Percentiles rank a stretch among this genome's conserved stretches.
These are phyloP conservation scores for Chytridiales sp. DNA, from an alignment of 371 early-diverging fungal genomes.

Conservation along the genomic window DNA sequence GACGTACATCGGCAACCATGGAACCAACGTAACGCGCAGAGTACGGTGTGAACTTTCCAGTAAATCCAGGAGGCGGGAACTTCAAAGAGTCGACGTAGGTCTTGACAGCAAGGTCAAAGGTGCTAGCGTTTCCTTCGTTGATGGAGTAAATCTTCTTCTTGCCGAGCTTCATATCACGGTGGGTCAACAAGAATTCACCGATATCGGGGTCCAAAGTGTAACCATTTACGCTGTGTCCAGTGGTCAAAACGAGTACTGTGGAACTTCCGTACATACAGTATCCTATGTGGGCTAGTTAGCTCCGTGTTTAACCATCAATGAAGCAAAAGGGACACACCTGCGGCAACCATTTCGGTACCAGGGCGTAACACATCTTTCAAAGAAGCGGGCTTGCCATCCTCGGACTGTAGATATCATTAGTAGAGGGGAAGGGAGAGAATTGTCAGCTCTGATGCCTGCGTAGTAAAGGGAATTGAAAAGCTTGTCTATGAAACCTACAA, in stretches of 20 bases:
- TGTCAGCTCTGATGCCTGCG: too few species aligned
- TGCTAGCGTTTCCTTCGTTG: slow-evolving; percentile 95
- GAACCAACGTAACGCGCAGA: slow-evolving; percentile 96
- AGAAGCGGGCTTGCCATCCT: slow-evolving; percentile 53
- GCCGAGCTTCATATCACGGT: slow-evolving; percentile 54
- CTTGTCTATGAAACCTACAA: too few species aligned
- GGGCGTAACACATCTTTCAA: slow-evolving; percentile 78
- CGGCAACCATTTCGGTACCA: slow-evolving; percentile 89
- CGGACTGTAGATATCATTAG: too few species aligned
- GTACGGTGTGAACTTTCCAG: slow-evolving; percentile 80
- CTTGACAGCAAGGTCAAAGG: slow-evolving; percentile 86
- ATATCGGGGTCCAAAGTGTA: slow-evolving; percentile 94
- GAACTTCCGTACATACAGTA: slow-evolving; percentile 98
- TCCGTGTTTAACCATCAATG: not conserved
- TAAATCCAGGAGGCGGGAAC: slow-evolving; percentile 66
- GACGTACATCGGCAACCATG: slow-evolving; percentile 92
- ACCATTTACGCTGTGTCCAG: slow-evolving; percentile 86
- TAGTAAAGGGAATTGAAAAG: not conserved
- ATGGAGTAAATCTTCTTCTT: slow-evolving; percentile 92
- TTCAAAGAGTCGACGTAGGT: slow-evolving; percentile 88
- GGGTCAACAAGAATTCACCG: slow-evolving; percentile 97
- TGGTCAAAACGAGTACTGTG: slow-evolving; percentile 64
- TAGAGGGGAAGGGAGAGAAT: too few species aligned
- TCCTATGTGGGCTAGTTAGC: slow-evolving; percentile 38
- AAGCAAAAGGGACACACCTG: slow-evolving; percentile 36